Evolutionary conservation across 163 green algal species (phyloP).

Genomic region (Botryococcus braunii): DNA sequence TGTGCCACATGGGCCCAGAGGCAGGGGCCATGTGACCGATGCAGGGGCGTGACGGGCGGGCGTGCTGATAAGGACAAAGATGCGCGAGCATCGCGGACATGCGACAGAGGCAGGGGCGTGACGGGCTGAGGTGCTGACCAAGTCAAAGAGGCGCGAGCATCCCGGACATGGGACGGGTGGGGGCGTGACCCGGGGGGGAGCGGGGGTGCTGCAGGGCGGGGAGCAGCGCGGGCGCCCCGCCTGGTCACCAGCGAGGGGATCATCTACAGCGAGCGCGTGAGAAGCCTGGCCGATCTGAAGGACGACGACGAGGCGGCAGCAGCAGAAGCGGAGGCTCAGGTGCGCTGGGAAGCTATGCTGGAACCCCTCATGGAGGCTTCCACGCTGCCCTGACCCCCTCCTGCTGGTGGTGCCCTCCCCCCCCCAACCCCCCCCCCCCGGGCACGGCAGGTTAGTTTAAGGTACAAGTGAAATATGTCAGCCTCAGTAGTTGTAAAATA

Average conservation of each 20-base stretch:
- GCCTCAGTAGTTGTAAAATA: too few relatives aligned
- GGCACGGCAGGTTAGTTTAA: not conserved
- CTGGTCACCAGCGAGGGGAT: constrained; percentile 36
- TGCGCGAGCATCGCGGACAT: too few relatives aligned
- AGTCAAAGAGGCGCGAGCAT: too few relatives aligned
- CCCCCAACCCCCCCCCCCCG: not conserved
- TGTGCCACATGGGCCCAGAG: too few relatives aligned
- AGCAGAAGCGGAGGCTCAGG: constrained; percentile 53
- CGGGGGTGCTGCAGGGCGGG: constrained; percentile 2
- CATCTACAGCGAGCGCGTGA: constrained; percentile 41
- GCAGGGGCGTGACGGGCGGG: too few relatives aligned
- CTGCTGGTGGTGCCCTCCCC: not conserved
- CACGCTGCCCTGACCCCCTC: not conserved
- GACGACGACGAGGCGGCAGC: constrained; percentile 62
- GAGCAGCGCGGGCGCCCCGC: constrained; percentile 5
- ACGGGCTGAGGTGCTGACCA: too few relatives aligned
- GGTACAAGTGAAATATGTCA: not conserved
- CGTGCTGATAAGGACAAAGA: too few relatives aligned
- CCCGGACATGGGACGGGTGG: too few relatives aligned
- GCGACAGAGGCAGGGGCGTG: too few relatives aligned
- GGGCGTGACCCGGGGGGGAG: too few relatives aligned
- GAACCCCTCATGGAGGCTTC: not conserved
- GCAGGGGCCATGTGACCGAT: too few relatives aligned
- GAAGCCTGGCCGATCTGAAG: constrained; percentile 34
- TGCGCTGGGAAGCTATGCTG: not conserved